Evolutionary conservation across 768 basidiomycete genomes (phyloP), one percentile per base, ranked within the genome.

Genomic region (Xerocomellus chrysenteron): DNA sequence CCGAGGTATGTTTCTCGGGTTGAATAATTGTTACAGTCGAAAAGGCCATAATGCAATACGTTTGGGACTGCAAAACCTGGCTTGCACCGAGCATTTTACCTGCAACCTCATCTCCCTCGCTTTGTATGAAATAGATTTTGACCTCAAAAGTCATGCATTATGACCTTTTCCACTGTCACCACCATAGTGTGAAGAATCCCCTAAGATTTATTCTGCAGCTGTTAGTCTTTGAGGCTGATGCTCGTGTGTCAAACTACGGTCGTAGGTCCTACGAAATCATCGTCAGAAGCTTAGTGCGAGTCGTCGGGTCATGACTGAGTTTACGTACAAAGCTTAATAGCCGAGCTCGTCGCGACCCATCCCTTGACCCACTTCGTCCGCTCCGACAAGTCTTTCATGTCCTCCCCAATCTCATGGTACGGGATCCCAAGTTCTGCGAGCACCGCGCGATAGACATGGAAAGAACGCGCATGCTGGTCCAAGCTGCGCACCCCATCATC

Each of bases 401-500:
- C 76, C 13, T 62, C 57, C 36, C 83, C 82, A 35, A 86, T 71
- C 49, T 77, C 76, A 12, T 67, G 60, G 66, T 79, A 82, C 1
- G 67, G 52, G 21, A 86, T 80, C 0, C 65, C 71, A 37, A 83
- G 65, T 30, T 76, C 75, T 24, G 64, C 55, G 44, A 86, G 69
- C 7, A 78, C 58, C 0, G 59, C 50, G n/a, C 71, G 67, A 59
- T 76, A 85, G 24, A 76, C 63, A 30, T 71, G 56, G 48, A 77
- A 60, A 39, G 77, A 77, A 35, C 69, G 66, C 2, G 68, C 67
- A 40, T 79, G 78, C 30, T 84, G 72, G 19, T 86, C 82, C 58
- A 83, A 63, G 49, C 71, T 79, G 5, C 86, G 80, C 33, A 86
- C 74, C 1, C 85, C 87, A 52, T 88, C 86, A 57, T 88, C 87